Conservation (phyloP, 2,329 filamentous ascomycete species). For the Thelonectria olida region DNA sequence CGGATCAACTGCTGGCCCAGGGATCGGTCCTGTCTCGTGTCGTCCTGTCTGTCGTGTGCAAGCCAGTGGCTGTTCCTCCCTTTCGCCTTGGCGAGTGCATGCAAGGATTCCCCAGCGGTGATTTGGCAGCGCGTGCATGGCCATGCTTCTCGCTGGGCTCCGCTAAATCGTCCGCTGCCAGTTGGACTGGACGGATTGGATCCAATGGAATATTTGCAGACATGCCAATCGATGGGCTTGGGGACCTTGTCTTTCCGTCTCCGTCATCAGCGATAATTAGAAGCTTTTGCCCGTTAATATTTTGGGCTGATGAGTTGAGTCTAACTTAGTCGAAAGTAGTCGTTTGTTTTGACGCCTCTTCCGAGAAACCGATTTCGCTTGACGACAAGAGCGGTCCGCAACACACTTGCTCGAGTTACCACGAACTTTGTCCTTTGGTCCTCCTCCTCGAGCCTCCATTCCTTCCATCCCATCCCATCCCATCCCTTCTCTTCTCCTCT, state of each 20-base stretch:
- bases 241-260: slow-evolving; percentile 3
- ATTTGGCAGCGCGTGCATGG: slow-evolving; percentile 23
- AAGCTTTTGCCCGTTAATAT: too few relatives aligned
- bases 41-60: slow-evolving; percentile 12
- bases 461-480: too few relatives aligned
- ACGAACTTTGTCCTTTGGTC: too few relatives aligned
- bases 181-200: background rate
- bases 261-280: slow-evolving; percentile 4
- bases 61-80: slow-evolving; percentile 3
- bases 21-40: slow-evolving; percentile 19
- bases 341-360: slow-evolving; percentile 10
- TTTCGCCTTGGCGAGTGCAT: slow-evolving; percentile 15
- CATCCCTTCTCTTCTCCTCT: too few relatives aligned
- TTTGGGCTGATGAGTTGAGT: background rate
- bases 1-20: slow-evolving; percentile 15
- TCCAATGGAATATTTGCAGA: too few relatives aligned
- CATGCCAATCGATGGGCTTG: background rate
- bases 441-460: too few relatives aligned
- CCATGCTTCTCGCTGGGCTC: background rate
- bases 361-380: slow-evolving; percentile 8
- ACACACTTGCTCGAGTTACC: too few relatives aligned
- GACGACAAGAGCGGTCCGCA: background rate
- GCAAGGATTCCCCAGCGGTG: slow-evolving; percentile 43
- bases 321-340: background rate
- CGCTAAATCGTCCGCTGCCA: background rate